Evolutionary conservation across 2,329 filamentous ascomycete genomes (phyloP).

Genomic region (Piedraia hortae): DNA sequence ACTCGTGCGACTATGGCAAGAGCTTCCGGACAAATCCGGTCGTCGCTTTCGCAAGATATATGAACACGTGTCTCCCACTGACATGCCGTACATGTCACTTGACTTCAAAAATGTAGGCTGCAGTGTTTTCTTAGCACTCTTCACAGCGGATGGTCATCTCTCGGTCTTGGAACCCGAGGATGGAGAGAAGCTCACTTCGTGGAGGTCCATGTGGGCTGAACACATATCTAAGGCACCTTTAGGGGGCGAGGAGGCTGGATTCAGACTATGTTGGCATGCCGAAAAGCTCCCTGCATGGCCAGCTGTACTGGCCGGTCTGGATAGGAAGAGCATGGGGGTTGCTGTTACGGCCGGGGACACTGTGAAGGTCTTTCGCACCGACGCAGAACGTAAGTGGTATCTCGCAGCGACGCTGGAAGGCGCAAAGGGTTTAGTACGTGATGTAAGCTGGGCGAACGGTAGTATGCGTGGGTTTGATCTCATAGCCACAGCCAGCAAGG

Average conservation of each 20-base stretch:
- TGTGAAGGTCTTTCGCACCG: constrained; percentile 60
- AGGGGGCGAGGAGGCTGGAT: constrained; percentile 64
- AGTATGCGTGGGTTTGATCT: constrained; percentile 76
- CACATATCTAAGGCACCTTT: constrained; percentile 40
- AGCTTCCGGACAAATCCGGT: constrained; percentile 50
- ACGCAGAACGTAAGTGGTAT: constrained; percentile 53
- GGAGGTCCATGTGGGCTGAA: constrained; percentile 48
- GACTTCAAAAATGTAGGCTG: constrained; percentile 64
- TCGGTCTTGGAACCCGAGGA: constrained; percentile 64
- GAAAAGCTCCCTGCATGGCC: constrained; percentile 58
- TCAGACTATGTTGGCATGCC: constrained; percentile 67
- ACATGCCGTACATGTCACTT: constrained; percentile 45
- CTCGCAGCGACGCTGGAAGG: constrained; percentile 48
- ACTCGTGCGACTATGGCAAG: constrained; percentile 74
- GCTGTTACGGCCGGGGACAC: constrained; percentile 67
- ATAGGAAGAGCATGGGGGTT: constrained; percentile 49
- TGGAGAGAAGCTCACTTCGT: constrained; percentile 54
- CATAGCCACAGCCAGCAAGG: constrained; percentile 75
- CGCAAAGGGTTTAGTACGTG: constrained; percentile 46
- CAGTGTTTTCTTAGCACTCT: constrained; percentile 62
- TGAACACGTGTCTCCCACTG: constrained; percentile 36
- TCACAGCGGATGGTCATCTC: constrained; percentile 57
- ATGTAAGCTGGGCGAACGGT: constrained; percentile 78
- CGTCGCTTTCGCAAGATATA: constrained; percentile 51
- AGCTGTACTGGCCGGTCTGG: constrained; percentile 53